These are phyloP conservation scores for Daldinia bambusicola DNA, from an alignment of 495 filamentous ascomycete species.

Conservation along the genomic window DNA sequence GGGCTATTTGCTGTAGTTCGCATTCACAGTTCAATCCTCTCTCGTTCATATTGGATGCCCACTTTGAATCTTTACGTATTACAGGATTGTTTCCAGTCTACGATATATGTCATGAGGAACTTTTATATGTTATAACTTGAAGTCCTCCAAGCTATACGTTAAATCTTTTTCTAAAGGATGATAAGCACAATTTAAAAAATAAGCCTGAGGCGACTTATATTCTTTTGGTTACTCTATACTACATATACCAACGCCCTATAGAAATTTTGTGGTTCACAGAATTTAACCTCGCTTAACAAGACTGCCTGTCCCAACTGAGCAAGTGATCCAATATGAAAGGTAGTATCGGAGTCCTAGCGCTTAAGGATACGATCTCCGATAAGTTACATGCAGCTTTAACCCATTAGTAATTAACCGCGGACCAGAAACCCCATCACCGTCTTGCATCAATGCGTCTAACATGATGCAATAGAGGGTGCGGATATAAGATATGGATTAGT, in stretches of 20 bases:
- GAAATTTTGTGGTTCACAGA: neutral
- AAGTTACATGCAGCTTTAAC: neutral
- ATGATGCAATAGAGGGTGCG: neutral
- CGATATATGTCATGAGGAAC: neutral
- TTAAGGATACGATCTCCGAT: neutral
- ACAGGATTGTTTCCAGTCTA: neutral
- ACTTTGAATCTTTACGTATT: neutral
- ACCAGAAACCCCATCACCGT: slow-evolving; percentile 1
- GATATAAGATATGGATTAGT: no score
- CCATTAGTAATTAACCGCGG: slow-evolving; percentile 31
- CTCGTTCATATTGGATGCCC: neutral
- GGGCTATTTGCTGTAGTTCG: slow-evolving; percentile 22
- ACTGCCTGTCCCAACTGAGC: neutral
- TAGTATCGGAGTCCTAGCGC: neutral
- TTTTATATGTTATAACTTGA: neutral
- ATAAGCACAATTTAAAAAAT: no score
- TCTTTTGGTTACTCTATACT: neutral
- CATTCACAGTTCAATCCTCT: slow-evolving; percentile 1
- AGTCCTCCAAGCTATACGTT: neutral
- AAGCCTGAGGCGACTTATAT: no score
- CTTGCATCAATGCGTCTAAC: slow-evolving; percentile 12
- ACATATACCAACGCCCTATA: no score
- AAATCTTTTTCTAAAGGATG: no score
- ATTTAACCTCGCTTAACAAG: neutral
- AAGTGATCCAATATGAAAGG: neutral